These are phyloP conservation scores for Berkeleyomyces rouxiae DNA, from an alignment of 2,329 filamentous ascomycete genomes.

Conservation along the genomic window DNA sequence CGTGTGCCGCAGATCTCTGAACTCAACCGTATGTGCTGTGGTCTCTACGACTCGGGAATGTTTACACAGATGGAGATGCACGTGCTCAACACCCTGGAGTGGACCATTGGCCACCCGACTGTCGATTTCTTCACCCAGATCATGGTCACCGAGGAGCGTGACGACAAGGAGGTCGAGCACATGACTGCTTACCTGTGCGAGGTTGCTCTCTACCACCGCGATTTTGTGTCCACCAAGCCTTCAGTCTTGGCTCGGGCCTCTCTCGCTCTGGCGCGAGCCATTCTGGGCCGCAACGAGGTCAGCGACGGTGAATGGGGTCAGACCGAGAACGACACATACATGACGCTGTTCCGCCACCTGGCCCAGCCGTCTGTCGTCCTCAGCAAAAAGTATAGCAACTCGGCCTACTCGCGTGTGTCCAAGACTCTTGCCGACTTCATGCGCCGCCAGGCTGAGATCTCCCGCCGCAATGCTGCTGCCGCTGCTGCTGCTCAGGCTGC, in stretches of 20 bases:
- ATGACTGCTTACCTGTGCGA: conserved; percentile 91
- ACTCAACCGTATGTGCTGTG: conserved; percentile 98
- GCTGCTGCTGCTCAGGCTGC: conserved; percentile 7
- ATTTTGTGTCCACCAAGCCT: conserved; percentile 84
- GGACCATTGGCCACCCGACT: conserved; percentile 89
- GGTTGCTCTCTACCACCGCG: conserved; percentile 88
- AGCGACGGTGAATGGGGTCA: conserved; percentile 62
- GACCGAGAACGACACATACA: conserved; percentile 49
- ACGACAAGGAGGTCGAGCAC: conserved; percentile 78
- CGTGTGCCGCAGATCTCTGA: conserved; percentile 94
- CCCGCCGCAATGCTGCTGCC: conserved; percentile 27
- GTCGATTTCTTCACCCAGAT: conserved; percentile 87
- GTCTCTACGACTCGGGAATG: conserved; percentile 96
- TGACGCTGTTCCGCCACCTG: conserved; percentile 42
- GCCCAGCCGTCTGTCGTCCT: conserved; percentile 41
- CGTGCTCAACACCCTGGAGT: conserved; percentile 90
- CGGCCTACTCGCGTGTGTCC: conserved; percentile 36
- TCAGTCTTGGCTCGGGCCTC: conserved; percentile 82
- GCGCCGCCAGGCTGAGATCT: conserved; percentile 40
- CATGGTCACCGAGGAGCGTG: conserved; percentile 60
- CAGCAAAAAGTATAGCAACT: conserved; percentile 41
- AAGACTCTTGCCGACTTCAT: conserved; percentile 41
- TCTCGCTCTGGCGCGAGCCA: conserved; percentile 69
- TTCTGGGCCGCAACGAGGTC: conserved; percentile 64
- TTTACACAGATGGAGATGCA: conserved; percentile 99